phyloP scores from a whole-genome alignment of 2,329 filamentous ascomycete species.

The Trichoderma pleuroti region DNA sequence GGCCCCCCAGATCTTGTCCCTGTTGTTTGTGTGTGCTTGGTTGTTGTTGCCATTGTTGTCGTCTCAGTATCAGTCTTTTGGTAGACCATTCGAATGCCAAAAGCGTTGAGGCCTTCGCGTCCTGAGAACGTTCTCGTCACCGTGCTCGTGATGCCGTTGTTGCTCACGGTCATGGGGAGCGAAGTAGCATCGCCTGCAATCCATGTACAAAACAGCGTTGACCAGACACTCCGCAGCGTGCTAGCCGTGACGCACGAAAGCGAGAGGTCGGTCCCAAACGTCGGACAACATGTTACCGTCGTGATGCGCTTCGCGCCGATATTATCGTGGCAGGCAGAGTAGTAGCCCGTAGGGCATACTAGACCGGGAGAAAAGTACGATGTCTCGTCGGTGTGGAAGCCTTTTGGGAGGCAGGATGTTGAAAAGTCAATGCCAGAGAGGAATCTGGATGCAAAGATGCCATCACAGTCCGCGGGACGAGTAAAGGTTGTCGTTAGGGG shows the following conservation, averaged over 20 bases:
- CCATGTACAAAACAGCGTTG: slow-evolving; percentile 34
- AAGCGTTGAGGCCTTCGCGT: slow-evolving; percentile 32
- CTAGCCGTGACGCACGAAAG: slow-evolving; percentile 29
- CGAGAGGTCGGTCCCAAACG: slow-evolving; percentile 25
- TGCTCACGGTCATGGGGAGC: slow-evolving; percentile 28
- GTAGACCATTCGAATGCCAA: slow-evolving; percentile 36
- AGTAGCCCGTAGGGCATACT: slow-evolving; percentile 32
- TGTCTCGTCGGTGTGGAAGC: slow-evolving; percentile 27
- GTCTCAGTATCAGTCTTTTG: slow-evolving; percentile 28
- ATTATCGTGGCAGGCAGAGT: slow-evolving; percentile 30
- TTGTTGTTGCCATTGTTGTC: slow-evolving; percentile 11
- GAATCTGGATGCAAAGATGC: slow-evolving; percentile 22
- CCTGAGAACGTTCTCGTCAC: slow-evolving; percentile 23
- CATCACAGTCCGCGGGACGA: slow-evolving; percentile 24
- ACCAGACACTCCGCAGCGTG: slow-evolving; percentile 25
- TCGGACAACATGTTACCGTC: slow-evolving; percentile 37
- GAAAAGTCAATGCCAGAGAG: slow-evolving; percentile 33
- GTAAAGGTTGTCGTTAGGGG: slow-evolving; percentile 30
- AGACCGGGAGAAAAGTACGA: slow-evolving; percentile 33
- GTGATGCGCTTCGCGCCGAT: slow-evolving; percentile 27
- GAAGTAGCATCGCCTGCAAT: slow-evolving; percentile 25
- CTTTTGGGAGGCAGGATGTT: slow-evolving; percentile 29
- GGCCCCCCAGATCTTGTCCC: neutral
- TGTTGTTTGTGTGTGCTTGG: neutral
- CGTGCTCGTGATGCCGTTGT: slow-evolving; percentile 25